Evolutionary conservation across 352 stramenopile species (phyloP), one percentile per base, ranked within the genome.

Genomic region (Globisporangium uncinulatum): DNA sequence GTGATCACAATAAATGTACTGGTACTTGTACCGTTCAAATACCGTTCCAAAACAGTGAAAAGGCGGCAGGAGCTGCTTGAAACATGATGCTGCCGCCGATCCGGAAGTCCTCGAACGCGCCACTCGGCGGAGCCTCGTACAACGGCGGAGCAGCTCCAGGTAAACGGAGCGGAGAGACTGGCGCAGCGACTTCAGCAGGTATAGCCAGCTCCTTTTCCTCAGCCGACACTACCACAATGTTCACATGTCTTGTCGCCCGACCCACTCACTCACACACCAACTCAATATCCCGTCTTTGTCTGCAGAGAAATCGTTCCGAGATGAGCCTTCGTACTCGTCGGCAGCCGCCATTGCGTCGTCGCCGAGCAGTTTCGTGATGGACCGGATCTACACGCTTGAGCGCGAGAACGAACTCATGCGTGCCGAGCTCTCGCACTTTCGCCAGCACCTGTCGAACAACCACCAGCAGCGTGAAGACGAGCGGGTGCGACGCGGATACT

Each of bases 381-480:
- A 85, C n/a, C 69, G 73, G 6, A 54, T 92, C 17, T 43, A 72
- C 17, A 36, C 56, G 15, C 62, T 92, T 11, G 82, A 92, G 65
- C 63, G 69, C 4, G 79, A 92, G 47, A 87, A 87, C 52, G 66
- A 80, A 31, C 57, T 55, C 36, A 74, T 87, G 31, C 79, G 77
- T 2, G 62, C 74, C 31, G 78, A 91, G 43, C 13, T 91, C 9
- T 48, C 69, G 36, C 77, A 87, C 41, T 54, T 90, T 9, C 75
- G 76, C 8, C 69, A 80, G 6, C 57, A 76, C 29, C 51, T 77
- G 14, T 86, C 73, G 7, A 87, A 68, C 55, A 88, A 87, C 62
- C 63, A 82, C 24, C 65, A 79, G 36, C 71, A 83, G 36, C 70
- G 73, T 8, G 79, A 87, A 39, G 71, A 83, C 11, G 75, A 86